A percentile compares a stretch with the other conserved stretches of the same genome.
These are phyloP conservation scores for Allium cepa DNA, from an alignment of 106 monocot genomes.

Conservation along the genomic window DNA sequence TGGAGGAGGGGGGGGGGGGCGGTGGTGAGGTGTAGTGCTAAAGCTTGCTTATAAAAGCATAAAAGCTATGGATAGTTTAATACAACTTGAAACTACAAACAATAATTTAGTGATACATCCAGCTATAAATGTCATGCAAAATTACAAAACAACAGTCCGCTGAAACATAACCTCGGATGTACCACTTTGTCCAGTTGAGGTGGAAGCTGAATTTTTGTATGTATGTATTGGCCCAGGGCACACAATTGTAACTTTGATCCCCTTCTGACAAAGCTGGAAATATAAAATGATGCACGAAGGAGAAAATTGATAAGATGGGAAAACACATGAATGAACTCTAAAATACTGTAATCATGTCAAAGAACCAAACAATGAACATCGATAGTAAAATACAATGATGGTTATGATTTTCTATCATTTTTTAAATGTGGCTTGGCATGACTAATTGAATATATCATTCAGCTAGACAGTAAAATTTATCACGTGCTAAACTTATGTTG, in stretches of 20 bases:
- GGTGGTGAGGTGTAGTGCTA: too few species aligned
- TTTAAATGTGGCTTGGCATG: not conserved
- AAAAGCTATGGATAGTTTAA: too few species aligned
- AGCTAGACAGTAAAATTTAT: not conserved
- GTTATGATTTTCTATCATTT: not conserved
- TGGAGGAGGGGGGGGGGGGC: too few species aligned
- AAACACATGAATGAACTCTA: too few species aligned
- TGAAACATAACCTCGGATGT: conserved; percentile 44
- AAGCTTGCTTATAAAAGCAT: too few species aligned
- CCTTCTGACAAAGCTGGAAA: conserved; percentile 67
- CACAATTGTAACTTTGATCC: conserved; percentile 82
- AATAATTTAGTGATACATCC: too few species aligned
- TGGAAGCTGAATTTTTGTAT: conserved; percentile 13
- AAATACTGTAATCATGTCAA: too few species aligned
- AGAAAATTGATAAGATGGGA: not conserved
- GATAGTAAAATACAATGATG: not conserved
- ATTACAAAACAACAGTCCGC: too few species aligned
- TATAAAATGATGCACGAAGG: not conserved
- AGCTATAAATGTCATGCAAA: too few species aligned
- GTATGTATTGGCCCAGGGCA: conserved; percentile 89
- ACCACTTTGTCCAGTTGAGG: conserved; percentile 8
- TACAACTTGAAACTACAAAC: too few species aligned
- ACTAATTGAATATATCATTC: not conserved
- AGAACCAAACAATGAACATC: too few species aligned
- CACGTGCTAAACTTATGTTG: not conserved